Conservation (phyloP, 805 yeast species). For the Candida cerambycidarum region DNA sequence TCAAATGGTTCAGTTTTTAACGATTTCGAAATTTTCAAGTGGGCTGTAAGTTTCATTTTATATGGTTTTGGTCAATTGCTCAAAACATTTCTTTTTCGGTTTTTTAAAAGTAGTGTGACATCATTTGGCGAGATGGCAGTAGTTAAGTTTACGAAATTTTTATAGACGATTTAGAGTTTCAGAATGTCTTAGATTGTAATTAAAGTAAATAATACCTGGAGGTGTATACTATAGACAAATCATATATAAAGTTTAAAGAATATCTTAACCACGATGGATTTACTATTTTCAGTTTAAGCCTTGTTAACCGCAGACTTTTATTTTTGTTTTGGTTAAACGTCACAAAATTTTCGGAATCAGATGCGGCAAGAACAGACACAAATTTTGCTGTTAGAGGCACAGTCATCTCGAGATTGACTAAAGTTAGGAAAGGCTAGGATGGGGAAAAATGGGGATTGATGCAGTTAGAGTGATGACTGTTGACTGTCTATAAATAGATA, state of each 20-base stretch:
- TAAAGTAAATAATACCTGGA: too few relatives aligned
- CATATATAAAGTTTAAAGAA: neutral
- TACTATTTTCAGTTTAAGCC: too few relatives aligned
- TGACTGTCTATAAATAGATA: too few relatives aligned
- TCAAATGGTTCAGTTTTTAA: too few relatives aligned
- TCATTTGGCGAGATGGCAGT: neutral
- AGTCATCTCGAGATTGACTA: too few relatives aligned
- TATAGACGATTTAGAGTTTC: neutral
- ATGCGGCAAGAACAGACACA: conserved; percentile 1
- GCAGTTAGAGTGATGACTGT: too few relatives aligned
- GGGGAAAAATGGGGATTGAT: too few relatives aligned
- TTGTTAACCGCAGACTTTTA: neutral
- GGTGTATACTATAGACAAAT: too few relatives aligned
- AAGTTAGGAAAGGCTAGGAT: too few relatives aligned
- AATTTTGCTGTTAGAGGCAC: neutral
- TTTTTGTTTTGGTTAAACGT: neutral
- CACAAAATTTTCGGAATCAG: neutral
- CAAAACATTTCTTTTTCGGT: conserved; percentile 2
- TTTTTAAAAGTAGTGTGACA: conserved; percentile 3
- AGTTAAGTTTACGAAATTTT: neutral
- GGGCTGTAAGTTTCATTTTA: conserved; percentile 3
- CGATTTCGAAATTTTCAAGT: neutral
- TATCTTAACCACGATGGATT: too few relatives aligned
- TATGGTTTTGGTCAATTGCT: neutral
- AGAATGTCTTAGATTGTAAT: too few relatives aligned